These are phyloP conservation scores for Lactuca saligna DNA, from an alignment of 129 eudicot species.

Conservation along the genomic window DNA sequence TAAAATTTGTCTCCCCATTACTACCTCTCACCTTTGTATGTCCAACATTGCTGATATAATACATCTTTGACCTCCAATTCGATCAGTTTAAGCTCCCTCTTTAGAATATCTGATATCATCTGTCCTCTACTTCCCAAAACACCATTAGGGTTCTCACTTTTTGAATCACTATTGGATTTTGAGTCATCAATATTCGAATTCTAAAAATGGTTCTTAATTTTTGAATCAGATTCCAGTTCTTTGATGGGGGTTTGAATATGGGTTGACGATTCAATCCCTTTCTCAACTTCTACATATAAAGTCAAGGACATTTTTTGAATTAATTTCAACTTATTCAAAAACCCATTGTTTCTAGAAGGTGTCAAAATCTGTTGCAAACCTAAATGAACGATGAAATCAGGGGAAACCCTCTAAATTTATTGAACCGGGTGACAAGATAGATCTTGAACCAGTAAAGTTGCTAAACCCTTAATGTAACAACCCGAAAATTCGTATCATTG, in stretches of 20 bases:
- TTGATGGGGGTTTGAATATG: neutral
- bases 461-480: slow-evolving; percentile 86
- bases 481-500: too few species aligned
- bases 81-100: slow-evolving; percentile 57
- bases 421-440: slow-evolving; percentile 69
- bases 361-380: too few species aligned
- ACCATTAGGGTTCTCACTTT: slow-evolving; percentile 3
- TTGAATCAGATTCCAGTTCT: slow-evolving; percentile 5
- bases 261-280: slow-evolving; percentile 21
- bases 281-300: slow-evolving; percentile 64
- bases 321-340: too few species aligned
- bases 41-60: slow-evolving; percentile 96
- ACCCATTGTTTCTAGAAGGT: too few species aligned
- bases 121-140: slow-evolving; percentile 65
- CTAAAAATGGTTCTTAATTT: neutral
- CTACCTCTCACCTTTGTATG: slow-evolving; percentile 84
- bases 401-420: slow-evolving; percentile 66
- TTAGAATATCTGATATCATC: slow-evolving; percentile 56
- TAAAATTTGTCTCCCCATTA: slow-evolving; percentile 89
- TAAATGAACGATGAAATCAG: too few species aligned
- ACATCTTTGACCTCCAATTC: slow-evolving; percentile 75
- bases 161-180: slow-evolving; percentile 20
- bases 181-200: slow-evolving; percentile 1
- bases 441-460: slow-evolving; percentile 82
- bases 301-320: slow-evolving; percentile 68